A percentile compares a stretch with the other conserved stretches of the same genome.
phyloP scores from a whole-genome alignment of 345 rosid genomes.

The Lagerstroemia speciosa region DNA sequence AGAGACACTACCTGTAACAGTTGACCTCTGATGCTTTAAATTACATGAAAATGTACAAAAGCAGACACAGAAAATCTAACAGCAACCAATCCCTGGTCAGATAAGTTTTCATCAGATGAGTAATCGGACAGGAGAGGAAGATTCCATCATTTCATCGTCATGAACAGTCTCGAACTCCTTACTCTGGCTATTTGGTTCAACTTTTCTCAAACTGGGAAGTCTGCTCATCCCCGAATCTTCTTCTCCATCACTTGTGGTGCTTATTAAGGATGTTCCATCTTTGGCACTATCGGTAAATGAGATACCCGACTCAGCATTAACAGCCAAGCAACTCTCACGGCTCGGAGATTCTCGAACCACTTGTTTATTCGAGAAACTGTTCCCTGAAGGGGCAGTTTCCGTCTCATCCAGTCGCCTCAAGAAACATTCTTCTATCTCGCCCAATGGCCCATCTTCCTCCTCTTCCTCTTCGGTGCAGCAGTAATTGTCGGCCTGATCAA shows the following conservation, averaged over 20 bases:
- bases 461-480: slow-evolving; percentile 29
- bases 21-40: neutral
- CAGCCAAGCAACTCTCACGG: slow-evolving; percentile 23
- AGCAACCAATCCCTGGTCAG: too few relatives aligned
- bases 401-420: slow-evolving; percentile 37
- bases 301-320: slow-evolving; percentile 28
- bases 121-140: slow-evolving; percentile 12
- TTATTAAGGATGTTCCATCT: slow-evolving; percentile 25
- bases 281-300: slow-evolving; percentile 35
- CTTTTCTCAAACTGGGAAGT: slow-evolving; percentile 4
- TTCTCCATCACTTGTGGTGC: slow-evolving; percentile 6
- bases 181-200: slow-evolving; percentile 8
- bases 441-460: slow-evolving; percentile 45
- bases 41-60: neutral
- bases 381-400: neutral
- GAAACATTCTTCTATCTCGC: slow-evolving; percentile 63
- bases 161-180: slow-evolving; percentile 15
- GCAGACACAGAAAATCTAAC: too few relatives aligned
- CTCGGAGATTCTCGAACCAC: slow-evolving; percentile 13
- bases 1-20: neutral
- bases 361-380: slow-evolving; percentile 11
- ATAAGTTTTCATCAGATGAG: slow-evolving; percentile 14
- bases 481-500: slow-evolving; percentile 27
- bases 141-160: slow-evolving; percentile 19
- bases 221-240: slow-evolving; percentile 19